Evolutionary conservation across 352 stramenopile genomes (phyloP), one percentile per base, ranked within the genome.

Genomic region (Plasmopara halstedii): DNA sequence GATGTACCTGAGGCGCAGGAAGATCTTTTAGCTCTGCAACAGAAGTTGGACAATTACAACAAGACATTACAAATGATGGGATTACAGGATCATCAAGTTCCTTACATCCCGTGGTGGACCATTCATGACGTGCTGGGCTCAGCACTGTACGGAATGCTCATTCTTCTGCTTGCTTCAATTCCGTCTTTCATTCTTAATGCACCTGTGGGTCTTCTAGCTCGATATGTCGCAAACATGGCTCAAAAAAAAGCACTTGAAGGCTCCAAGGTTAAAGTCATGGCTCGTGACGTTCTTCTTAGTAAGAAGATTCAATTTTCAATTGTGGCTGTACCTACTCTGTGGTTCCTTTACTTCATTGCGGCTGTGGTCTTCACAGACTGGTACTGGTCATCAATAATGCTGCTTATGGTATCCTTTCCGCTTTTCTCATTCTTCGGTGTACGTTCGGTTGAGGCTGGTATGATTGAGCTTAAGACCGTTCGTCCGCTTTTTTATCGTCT

Each of bases 241-340:
- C 79, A 91, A 49, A 87, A 86, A 60, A 89, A 89, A 44, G 79
- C 82, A 18, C 64, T 94, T 0, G 78, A 79, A 17, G 78, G 82
- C 7, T 96, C 85, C 39, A 94, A 87, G 43, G 90, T 97, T 42
- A 97, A 97, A 53, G 79, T 97, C 29, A 67, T 76, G 17, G 90
- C 72, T 22, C 75, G 79, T 14, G 90, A 97, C 43, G 89, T 97
- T 4, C 44, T 97, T 35, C 47, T 96, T 17, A 95, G 79, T 60
- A 95, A 96, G 66, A 97, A 97, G 65, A 96, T 97, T 46, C 70
- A 90, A 43, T 91, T 96, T 36, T 96, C 83, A 26, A 93, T 96
- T 23, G 69, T 97, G 25, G 79, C 91, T 0, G 84, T 97, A 40
- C 88, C 88, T 9, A 50, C 77, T 43, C 68, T 97, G 7, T 94